phyloP scores from a whole-genome alignment of 352 stramenopile genomes.

The Pythium apleroticum region DNA sequence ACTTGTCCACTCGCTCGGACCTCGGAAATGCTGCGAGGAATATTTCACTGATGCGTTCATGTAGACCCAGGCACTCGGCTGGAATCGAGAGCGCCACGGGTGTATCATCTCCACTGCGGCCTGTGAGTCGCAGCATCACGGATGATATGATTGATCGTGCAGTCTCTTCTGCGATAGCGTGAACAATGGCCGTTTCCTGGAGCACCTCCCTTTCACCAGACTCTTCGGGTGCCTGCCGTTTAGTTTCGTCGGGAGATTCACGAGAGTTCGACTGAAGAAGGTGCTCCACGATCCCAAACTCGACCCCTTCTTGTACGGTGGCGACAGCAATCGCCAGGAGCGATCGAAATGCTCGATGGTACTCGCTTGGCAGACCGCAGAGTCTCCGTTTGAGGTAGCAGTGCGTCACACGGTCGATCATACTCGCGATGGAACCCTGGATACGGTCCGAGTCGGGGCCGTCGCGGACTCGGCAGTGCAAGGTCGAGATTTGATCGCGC shows the following conservation, averaged over 20 bases:
- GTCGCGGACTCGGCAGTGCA: slow-evolving; percentile 1
- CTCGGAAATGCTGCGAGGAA: not conserved
- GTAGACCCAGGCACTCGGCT: not conserved
- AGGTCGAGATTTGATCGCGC: not conserved
- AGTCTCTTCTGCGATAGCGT: not conserved
- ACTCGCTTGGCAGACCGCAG: not conserved
- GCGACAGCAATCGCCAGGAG: slow-evolving; percentile 1
- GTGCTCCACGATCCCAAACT: not conserved
- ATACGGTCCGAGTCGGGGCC: not conserved
- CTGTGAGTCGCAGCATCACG: not conserved
- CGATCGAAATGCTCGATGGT: slow-evolving; percentile 4
- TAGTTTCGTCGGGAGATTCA: not conserved
- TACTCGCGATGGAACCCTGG: not conserved
- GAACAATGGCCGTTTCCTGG: not conserved
- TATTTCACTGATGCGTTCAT: not conserved
- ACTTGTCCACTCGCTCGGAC: not conserved
- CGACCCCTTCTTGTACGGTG: not conserved
- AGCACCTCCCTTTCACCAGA: not conserved
- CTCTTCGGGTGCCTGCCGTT: not conserved
- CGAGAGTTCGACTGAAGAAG: not conserved
- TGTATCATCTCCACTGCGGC: not conserved
- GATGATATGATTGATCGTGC: not conserved
- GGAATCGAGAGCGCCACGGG: not conserved
- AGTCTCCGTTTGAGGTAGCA: not conserved
- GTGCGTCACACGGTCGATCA: slow-evolving; percentile 4